These are phyloP conservation scores for Prunus salicina DNA, from an alignment of 306 rosid species.

Conservation along the genomic window DNA sequence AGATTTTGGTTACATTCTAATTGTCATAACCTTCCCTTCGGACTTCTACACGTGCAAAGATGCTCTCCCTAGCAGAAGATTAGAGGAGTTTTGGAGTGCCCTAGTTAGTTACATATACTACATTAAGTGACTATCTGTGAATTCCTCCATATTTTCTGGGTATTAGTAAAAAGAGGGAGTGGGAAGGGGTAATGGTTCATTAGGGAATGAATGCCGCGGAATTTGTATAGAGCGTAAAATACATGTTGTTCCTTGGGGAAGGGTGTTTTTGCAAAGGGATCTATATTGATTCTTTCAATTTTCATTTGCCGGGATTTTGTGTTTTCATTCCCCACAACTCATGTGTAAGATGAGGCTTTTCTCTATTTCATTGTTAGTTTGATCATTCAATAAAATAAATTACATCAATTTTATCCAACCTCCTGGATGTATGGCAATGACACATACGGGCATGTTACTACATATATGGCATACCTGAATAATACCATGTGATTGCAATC, in stretches of 20 bases:
- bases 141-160: slow-evolving; percentile 20
- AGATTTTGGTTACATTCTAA: slow-evolving; percentile 34
- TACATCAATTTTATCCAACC: background rate
- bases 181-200: slow-evolving; percentile 26
- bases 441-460: no score
- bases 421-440: background rate
- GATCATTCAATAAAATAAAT: slow-evolving; percentile 32
- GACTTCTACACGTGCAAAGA: slow-evolving; percentile 25
- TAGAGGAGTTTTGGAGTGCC: slow-evolving; percentile 26
- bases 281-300: slow-evolving; percentile 13
- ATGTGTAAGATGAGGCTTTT: background rate
- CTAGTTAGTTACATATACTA: slow-evolving; percentile 6
- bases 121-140: slow-evolving; percentile 21
- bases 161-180: slow-evolving; percentile 19
- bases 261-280: slow-evolving; percentile 6
- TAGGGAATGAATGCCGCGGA: slow-evolving; percentile 27
- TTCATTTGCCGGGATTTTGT: slow-evolving; percentile 16
- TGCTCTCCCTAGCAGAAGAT: slow-evolving; percentile 30
- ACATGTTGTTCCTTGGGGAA: slow-evolving; percentile 15
- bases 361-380: slow-evolving; percentile 18
- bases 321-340: slow-evolving; percentile 7
- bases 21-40: slow-evolving; percentile 28
- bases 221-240: slow-evolving; percentile 40
- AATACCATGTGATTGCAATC: background rate
- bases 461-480: background rate